phyloP scores from a whole-genome alignment of 2,329 filamentous ascomycete species.

The Parastagonospora avenae region DNA sequence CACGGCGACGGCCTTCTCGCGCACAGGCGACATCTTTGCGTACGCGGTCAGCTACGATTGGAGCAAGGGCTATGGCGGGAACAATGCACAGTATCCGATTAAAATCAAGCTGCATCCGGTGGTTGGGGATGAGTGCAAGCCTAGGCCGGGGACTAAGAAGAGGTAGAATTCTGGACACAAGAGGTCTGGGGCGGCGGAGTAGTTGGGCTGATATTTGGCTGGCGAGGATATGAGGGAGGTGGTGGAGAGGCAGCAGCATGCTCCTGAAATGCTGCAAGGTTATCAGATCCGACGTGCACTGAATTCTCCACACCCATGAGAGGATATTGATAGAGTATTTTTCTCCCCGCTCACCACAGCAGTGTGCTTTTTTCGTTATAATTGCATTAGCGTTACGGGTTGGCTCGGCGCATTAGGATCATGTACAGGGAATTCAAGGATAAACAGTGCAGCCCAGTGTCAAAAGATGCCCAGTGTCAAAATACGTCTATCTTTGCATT shows the following conservation, averaged over 20 bases:
- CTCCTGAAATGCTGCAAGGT: too few species aligned
- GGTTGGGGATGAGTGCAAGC: slow-evolving; percentile 56
- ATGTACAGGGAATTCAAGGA: background rate
- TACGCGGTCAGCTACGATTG: slow-evolving; percentile 92
- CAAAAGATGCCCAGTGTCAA: too few species aligned
- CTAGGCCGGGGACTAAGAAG: slow-evolving; percentile 54
- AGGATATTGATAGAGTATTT: too few species aligned
- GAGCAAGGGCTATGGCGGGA: slow-evolving; percentile 92
- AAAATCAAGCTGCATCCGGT: slow-evolving; percentile 59
- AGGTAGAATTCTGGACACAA: slow-evolving; percentile 35
- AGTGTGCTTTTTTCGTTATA: background rate
- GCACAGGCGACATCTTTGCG: slow-evolving; percentile 68
- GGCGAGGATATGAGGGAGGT: too few species aligned
- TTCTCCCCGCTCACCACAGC: background rate
- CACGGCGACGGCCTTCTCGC: slow-evolving; percentile 88
- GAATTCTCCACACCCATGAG: too few species aligned
- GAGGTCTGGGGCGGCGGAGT: too few species aligned
- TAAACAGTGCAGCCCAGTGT: too few species aligned
- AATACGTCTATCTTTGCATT: too few species aligned
- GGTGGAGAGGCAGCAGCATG: too few species aligned
- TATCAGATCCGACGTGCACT: too few species aligned
- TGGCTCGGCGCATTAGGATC: slow-evolving; percentile 4
- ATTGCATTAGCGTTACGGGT: slow-evolving; percentile 5
- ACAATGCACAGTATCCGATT: slow-evolving; percentile 65
- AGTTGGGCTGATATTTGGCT: too few species aligned